A percentile compares a stretch with the other conserved stretches of the same genome.
Evolutionary conservation across 2,329 filamentous ascomycete species (phyloP).

Genomic region (Ophiostoma piceae): DNA sequence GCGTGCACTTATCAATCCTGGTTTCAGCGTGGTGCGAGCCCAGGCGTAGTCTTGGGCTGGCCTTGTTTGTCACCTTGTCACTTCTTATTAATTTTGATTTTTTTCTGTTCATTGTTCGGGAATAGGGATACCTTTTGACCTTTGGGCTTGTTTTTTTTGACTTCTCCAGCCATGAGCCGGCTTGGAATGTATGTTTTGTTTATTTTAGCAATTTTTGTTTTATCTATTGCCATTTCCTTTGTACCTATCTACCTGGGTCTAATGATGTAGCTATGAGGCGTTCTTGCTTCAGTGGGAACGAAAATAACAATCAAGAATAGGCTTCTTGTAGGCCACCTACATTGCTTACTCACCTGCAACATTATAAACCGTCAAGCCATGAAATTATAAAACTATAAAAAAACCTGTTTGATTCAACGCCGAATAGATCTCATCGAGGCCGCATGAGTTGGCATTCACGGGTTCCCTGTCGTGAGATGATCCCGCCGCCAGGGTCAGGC

Average conservation of each 20-base stretch:
- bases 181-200: not conserved
- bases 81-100: not conserved
- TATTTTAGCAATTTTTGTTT: not conserved
- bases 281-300: not conserved
- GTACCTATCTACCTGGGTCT: not conserved
- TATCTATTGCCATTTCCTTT: not conserved
- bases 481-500: not conserved
- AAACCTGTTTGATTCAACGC: not conserved
- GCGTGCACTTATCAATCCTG: constrained; percentile 53
- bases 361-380: no score
- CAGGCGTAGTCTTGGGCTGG: not conserved
- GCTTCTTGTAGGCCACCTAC: not conserved
- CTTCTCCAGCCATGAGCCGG: constrained; percentile 4
- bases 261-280: not conserved
- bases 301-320: not conserved
- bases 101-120: not conserved
- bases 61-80: not conserved
- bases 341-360: not conserved
- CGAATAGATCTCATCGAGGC: not conserved
- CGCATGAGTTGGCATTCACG: constrained; percentile 6
- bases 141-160: no score
- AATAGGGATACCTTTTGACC: not conserved
- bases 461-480: not conserved
- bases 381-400: no score
- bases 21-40: constrained; percentile 39